Evolutionary conservation across 164 flowering plant species (phyloP).

Genomic region (Euptelea pleiosperma): DNA sequence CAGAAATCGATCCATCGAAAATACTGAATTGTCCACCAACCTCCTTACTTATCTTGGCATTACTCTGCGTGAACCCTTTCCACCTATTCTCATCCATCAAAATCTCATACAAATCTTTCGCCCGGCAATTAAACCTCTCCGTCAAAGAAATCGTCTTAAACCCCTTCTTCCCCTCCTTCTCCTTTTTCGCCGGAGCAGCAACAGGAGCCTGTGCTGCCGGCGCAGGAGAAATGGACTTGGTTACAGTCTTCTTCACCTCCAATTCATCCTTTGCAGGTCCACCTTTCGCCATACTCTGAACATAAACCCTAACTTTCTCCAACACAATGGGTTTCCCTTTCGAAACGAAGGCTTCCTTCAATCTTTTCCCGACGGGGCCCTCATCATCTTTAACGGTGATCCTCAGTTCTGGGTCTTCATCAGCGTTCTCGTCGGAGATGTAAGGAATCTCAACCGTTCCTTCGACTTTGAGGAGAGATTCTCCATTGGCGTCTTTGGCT

Average conservation of each 20-base stretch:
- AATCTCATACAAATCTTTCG: constrained; percentile 71
- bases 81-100: constrained; percentile 94
- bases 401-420: constrained; percentile 77
- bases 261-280: constrained; percentile 86
- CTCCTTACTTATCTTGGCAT: constrained; percentile 80
- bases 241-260: constrained; percentile 53
- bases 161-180: constrained; percentile 51
- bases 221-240: too few species aligned
- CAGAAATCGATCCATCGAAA: constrained; percentile 84
- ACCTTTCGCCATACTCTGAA: constrained; percentile 67
- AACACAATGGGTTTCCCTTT: constrained; percentile 64
- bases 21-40: constrained; percentile 74
- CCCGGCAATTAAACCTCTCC: constrained; percentile 79
- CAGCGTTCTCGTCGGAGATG: constrained; percentile 87
- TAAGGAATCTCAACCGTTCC: constrained; percentile 77
- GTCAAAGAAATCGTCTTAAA: constrained; percentile 69
- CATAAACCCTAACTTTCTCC: constrained; percentile 70
- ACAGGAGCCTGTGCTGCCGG: too few species aligned
- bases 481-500: constrained; percentile 54
- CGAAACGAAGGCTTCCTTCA: constrained; percentile 67
- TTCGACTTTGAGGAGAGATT: constrained; percentile 38
- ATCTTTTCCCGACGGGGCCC: constrained; percentile 61
- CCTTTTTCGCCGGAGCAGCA: too few species aligned
- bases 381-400: constrained; percentile 60
- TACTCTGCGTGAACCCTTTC: constrained; percentile 93